Base-by-base conservation (phyloP, 202 grass and related monocot species). In the Carex arenaria region DNA sequence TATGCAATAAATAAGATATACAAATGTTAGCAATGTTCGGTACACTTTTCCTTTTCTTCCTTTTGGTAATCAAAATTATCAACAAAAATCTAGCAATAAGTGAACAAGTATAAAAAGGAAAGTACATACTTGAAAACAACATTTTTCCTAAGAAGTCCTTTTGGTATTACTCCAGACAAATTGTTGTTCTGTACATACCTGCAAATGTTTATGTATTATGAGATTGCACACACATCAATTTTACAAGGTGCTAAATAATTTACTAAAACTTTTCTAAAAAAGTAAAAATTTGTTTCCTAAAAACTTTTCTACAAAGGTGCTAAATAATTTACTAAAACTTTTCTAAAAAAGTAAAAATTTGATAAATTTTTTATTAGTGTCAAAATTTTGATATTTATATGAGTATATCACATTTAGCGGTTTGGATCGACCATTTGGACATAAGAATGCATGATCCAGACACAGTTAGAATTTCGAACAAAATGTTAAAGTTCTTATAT, bases 141-240 rank as follows among this genome's bases (percentile, higher is more conserved):
- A 80, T 87, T 89, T 83, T 86, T 91, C 75, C 84, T 89, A 63
- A 91, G 90, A 87, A 98, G 87, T 54, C 82, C 78, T 66, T 83
- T 85, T 28, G 95, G 87, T 72, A 97, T 78, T 79, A 76, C 51
- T 87, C 95, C 95, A 64, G 79, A 91, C 65, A 97, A 90, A 43
- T 89, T 85, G 85, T 98, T 98, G 78, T 98, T 95, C 86, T 98
- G 90, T 81, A 95, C 67, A 79, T 95, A 98, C 86, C 92, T 98
- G 86, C 54, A 90, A 79, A 22, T 28, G 23, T 15, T 28, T 51
- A 7, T 52, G 43, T 52, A 10, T 72, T 72, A 26, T 72, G 22
- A 72, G 40, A 72, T 14, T 72, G 3, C 14, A 10, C 9, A 47
- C 3, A 70, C 6, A 70, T 45, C 8, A 3, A 43, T 45, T 15